These are phyloP conservation scores for Sinapis alba DNA, from an alignment of 441 rosid species.

Conservation along the genomic window DNA sequence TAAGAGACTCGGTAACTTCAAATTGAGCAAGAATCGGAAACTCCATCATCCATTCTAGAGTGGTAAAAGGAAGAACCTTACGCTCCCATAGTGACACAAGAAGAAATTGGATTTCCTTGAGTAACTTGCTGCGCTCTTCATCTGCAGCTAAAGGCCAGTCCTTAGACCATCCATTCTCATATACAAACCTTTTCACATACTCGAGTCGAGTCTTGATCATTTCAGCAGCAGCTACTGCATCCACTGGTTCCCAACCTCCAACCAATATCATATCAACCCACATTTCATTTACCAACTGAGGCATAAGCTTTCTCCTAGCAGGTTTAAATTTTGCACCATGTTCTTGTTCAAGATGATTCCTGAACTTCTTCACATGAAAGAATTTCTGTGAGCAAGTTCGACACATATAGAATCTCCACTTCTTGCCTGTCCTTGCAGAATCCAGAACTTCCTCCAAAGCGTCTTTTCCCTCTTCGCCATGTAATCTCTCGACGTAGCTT, in stretches of 20 bases:
- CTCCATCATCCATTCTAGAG: conserved; percentile 13
- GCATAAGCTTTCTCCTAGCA: not conserved
- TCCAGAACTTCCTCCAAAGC: conserved; percentile 13
- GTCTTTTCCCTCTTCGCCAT: conserved; percentile 1
- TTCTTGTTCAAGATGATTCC: conserved; percentile 33
- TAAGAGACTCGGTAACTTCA: conserved; percentile 14
- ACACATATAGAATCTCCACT: conserved; percentile 37
- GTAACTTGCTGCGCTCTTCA: conserved; percentile 26
- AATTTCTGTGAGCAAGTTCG: conserved; percentile 23
- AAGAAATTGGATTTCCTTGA: conserved; percentile 8
- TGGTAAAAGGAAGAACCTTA: conserved; percentile 16
- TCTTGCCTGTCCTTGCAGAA: conserved; percentile 7
- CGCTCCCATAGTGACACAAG: conserved; percentile 5
- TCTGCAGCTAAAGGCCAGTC: conserved; percentile 28
- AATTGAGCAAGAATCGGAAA: conserved; percentile 7
- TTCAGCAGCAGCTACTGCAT: conserved; percentile 25
- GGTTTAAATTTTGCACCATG: conserved; percentile 27
- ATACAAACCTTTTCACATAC: conserved; percentile 17
- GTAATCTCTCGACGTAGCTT: not conserved
- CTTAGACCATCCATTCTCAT: conserved; percentile 31
- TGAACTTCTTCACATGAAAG: conserved; percentile 12
- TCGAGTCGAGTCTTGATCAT: conserved; percentile 26
- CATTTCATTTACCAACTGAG: conserved; percentile 10
- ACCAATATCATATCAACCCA: conserved; percentile 23
- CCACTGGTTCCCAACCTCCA: conserved; percentile 33